These are phyloP conservation scores for Mycosarcoma maydis DNA, from an alignment of 1,284 basidiomycete genomes.

Conservation along the genomic window DNA sequence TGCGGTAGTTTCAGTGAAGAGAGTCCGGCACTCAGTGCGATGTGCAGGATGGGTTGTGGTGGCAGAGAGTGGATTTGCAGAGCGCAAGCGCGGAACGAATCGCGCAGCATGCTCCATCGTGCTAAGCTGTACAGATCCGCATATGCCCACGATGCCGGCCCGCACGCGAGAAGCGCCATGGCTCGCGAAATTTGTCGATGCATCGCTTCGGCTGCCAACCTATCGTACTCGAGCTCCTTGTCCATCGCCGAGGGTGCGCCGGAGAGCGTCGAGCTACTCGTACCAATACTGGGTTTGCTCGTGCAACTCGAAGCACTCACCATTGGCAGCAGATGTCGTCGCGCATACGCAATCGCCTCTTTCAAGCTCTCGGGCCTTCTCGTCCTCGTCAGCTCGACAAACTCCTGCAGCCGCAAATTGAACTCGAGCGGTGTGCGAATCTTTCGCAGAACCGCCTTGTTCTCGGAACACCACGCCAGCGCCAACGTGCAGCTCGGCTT, in stretches of 20 bases:
- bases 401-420: slow-evolving; percentile 92
- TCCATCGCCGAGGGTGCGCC: too few species aligned
- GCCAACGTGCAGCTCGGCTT: slow-evolving; percentile 84
- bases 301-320: slow-evolving; percentile 70
- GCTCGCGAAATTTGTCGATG: slow-evolving; percentile 31
- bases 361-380: slow-evolving; percentile 66
- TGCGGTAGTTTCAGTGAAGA: slow-evolving; percentile 55
- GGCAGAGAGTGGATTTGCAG: slow-evolving; percentile 56
- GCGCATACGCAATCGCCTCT: slow-evolving; percentile 85
- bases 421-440: slow-evolving; percentile 87
- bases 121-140: slow-evolving; percentile 50
- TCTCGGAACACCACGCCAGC: slow-evolving; percentile 94
- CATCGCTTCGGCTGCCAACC: slow-evolving; percentile 26
- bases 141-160: slow-evolving; percentile 36
- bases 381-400: slow-evolving; percentile 78
- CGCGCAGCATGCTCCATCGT: slow-evolving; percentile 44
- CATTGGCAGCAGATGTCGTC: slow-evolving; percentile 78
- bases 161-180: slow-evolving; percentile 59
- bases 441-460: slow-evolving; percentile 89
- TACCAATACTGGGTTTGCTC: too few species aligned
- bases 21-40: slow-evolving; percentile 61
- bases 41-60: slow-evolving; percentile 55
- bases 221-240: slow-evolving; percentile 38
- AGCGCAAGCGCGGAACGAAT: slow-evolving; percentile 46
- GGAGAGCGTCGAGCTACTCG: too few species aligned